Evolutionary conservation across 495 filamentous ascomycete genomes (phyloP), one percentile per base, ranked within the genome.

Genomic region (Talaromyces stipitatus): DNA sequence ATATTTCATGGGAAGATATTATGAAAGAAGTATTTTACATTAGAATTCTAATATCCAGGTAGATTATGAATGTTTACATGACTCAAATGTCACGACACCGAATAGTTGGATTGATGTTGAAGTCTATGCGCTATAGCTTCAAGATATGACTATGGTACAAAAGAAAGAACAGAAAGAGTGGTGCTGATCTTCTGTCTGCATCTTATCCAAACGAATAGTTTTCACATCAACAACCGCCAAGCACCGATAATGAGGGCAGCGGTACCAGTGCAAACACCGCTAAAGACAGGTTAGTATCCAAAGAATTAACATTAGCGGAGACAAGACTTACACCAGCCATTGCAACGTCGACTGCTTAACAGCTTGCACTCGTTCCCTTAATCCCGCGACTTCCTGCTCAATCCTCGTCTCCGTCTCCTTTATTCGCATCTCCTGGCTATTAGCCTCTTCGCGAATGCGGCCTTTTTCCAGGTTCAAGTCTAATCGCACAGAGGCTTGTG

Each of bases 331-430:
- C 86, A 97, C 95, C 30, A 99, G 76, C 94, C 94, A 99, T 74
- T 97, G 95, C 67, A 99, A 69, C 46, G 95, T 97, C 62, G 88
- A 88, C 70, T 97, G 97, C 76, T 99, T 97, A 59, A 99, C 94
- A 56, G 88, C 90, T 77, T 97, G 95, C 29, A 99, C 78, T 71
- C 92, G 84, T 74, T 97, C 94, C 59, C 90, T 76, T 62, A 99
- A 68, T 20, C 87, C 88, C 22, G 94, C 94, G 38, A 94, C 91
- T 75, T 97, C 94, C 74, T 97, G 94, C 76, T 99, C 94, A 71
- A 99, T 97, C 68, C 94, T 82, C 47, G 91, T 95, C 72, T 99
- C 94, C 16, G 95, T 97, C 79, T 99, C 94, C 77, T 96, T 96
- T 61, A 99, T 91, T 74, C 96, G 95, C 75, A 99, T 80, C 73